These are phyloP conservation scores for Cadophora gregata DNA, from an alignment of 2,329 filamentous ascomycete species.

Conservation along the genomic window DNA sequence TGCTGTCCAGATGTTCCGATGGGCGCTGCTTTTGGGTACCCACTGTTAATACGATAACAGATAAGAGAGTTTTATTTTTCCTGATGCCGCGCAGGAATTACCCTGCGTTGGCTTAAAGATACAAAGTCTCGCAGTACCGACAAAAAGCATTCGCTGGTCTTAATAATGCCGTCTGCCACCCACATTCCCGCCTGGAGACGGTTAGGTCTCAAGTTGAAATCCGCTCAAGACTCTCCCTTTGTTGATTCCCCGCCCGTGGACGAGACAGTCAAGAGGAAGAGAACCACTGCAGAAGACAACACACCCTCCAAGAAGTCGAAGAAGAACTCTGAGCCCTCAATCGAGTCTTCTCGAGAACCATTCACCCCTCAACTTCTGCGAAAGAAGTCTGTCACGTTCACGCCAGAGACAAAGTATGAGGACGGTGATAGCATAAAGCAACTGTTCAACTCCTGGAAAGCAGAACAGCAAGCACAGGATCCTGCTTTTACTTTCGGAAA, in stretches of 20 bases:
- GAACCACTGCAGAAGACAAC: conserved; percentile 31
- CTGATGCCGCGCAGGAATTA: conserved; percentile 7
- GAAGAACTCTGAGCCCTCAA: conserved; percentile 26
- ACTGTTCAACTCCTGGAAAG: conserved; percentile 57
- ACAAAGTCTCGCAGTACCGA: conserved; percentile 8
- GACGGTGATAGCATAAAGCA: conserved; percentile 61
- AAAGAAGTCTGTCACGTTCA: conserved; percentile 68
- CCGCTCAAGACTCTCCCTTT: conserved; percentile 48
- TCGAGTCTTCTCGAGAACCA: conserved; percentile 34
- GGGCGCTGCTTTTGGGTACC: background rate
- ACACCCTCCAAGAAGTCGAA: conserved; percentile 40
- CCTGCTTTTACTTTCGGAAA: conserved; percentile 33
- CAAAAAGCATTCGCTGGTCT: conserved; percentile 9
- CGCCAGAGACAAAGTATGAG: conserved; percentile 63
- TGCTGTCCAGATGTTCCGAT: background rate
- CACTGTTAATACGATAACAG: background rate
- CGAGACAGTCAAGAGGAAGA: conserved; percentile 39
- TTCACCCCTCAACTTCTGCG: conserved; percentile 38
- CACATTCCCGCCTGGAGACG: conserved; percentile 64
- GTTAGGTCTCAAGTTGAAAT: conserved; percentile 64
- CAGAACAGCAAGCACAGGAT: conserved; percentile 45
- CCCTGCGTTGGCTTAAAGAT: background rate
- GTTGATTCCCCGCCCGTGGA: conserved; percentile 28
- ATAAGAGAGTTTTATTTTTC: conserved; percentile 14
- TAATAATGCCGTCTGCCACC: conserved; percentile 37